Evolutionary conservation across 805 yeast genomes (phyloP).

Genomic region (Candida ponderosae): DNA sequence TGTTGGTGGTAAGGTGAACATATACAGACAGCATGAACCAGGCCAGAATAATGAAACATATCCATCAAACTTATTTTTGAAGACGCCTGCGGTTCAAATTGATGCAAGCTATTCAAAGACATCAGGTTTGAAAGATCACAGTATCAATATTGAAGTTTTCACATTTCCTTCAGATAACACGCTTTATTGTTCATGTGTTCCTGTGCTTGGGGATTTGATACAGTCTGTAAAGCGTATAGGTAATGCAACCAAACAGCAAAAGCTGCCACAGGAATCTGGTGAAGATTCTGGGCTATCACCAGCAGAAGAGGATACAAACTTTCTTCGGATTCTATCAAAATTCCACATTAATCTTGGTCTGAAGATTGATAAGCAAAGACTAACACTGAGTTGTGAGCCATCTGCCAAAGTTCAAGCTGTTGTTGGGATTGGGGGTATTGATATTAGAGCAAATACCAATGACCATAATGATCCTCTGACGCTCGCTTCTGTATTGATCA

Average conservation of each 20-base stretch:
- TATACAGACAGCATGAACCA: conserved; percentile 29
- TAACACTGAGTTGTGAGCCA: conserved; percentile 86
- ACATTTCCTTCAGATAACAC: conserved; percentile 69
- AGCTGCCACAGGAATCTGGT: conserved; percentile 2
- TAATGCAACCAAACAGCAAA: conserved; percentile 17
- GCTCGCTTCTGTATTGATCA: conserved; percentile 35
- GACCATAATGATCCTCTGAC: conserved; percentile 31
- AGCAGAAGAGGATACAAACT: conserved; percentile 19
- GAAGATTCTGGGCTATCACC: conserved; percentile 1
- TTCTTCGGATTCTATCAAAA: conserved; percentile 40
- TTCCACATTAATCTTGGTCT: conserved; percentile 58
- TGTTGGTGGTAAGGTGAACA: conserved; percentile 60
- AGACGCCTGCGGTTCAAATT: conserved; percentile 68
- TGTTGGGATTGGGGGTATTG: conserved; percentile 65
- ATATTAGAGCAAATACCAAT: conserved; percentile 47
- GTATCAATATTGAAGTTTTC: conserved; percentile 41
- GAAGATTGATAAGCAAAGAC: conserved; percentile 61
- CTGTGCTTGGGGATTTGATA: conserved; percentile 57
- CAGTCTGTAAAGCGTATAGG: conserved; percentile 42
- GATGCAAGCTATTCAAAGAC: conserved; percentile 44
- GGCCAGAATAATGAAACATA: conserved; percentile 24
- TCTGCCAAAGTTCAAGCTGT: conserved; percentile 87
- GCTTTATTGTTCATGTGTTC: conserved; percentile 68
- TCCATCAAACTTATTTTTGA: conserved; percentile 49
- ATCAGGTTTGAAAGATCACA: conserved; percentile 31